Conservation (phyloP, 768 basidiomycete species). For the Hemileccinum rubropunctum region DNA sequence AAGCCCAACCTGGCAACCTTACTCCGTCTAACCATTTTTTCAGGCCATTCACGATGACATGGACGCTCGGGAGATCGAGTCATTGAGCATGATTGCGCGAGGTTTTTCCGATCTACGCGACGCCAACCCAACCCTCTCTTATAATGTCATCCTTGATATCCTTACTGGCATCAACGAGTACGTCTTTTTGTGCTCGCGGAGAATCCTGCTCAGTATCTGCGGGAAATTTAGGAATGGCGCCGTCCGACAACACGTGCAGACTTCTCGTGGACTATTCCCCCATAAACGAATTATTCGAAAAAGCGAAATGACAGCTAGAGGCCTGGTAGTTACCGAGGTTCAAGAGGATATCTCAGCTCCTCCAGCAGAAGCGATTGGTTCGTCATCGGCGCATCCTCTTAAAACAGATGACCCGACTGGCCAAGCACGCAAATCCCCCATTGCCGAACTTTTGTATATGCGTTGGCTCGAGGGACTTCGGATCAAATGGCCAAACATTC, state of each 20-base stretch:
- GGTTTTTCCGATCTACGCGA: slow-evolving; percentile 87
- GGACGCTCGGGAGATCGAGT: slow-evolving; percentile 86
- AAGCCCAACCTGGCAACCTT: slow-evolving; percentile 21
- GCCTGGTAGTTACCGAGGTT: slow-evolving; percentile 79
- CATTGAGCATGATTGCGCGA: slow-evolving; percentile 82
- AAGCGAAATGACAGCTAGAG: slow-evolving; percentile 83
- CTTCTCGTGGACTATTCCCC: slow-evolving; percentile 76
- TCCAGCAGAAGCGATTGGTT: slow-evolving; percentile 35
- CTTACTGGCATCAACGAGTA: slow-evolving; percentile 90
- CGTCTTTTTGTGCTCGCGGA: slow-evolving; percentile 29
- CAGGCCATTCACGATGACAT: slow-evolving; percentile 75
- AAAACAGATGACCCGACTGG: slow-evolving; percentile 39
- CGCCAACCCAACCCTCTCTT: slow-evolving; percentile 81
- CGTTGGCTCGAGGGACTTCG: slow-evolving; percentile 92
- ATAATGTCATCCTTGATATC: slow-evolving; percentile 85
- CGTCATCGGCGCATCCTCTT: slow-evolving; percentile 26
- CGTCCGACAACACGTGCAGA: slow-evolving; percentile 82
- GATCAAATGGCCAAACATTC: slow-evolving; percentile 84
- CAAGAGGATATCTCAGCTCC: slow-evolving; percentile 65
- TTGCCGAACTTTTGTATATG: slow-evolving; percentile 95
- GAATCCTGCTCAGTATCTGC: slow-evolving; percentile 4
- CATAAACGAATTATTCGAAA: slow-evolving; percentile 75
- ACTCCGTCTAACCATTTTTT: slow-evolving; percentile 2
- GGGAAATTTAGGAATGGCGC: slow-evolving; percentile 57
- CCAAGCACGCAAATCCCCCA: slow-evolving; percentile 72